Evolutionary conservation across 257 asterid species (phyloP).

Genomic region (Solanum rostratum): DNA sequence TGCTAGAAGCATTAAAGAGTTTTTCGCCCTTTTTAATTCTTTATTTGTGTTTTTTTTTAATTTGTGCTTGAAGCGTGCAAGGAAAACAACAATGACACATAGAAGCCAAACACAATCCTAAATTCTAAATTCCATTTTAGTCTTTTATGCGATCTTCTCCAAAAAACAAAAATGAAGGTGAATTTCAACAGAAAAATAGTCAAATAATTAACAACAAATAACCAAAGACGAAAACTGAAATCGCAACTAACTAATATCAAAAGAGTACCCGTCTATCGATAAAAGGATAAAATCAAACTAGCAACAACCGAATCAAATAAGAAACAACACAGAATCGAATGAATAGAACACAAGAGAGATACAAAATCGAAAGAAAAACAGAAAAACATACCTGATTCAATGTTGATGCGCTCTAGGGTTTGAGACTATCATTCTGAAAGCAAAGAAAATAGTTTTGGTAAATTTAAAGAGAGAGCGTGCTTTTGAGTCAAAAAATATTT

Average conservation of each 20-base stretch:
- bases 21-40: too few species aligned
- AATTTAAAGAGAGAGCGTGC: not conserved
- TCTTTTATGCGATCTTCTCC: not conserved
- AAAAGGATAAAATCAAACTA: not conserved
- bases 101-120: not conserved
- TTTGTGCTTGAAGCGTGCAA: not conserved
- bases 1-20: too few species aligned
- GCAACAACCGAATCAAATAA: not conserved
- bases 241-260: not conserved
- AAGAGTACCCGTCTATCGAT: not conserved
- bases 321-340: not conserved
- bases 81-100: not conserved
- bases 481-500: not conserved
- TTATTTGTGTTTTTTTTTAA: too few species aligned
- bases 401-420: not conserved
- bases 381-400: not conserved
- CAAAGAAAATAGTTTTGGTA: not conserved
- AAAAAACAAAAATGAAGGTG: not conserved
- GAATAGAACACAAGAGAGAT: not conserved
- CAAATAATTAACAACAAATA: not conserved
- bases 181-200: not conserved
- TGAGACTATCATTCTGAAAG: not conserved
- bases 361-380: not conserved
- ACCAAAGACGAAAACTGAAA: not conserved
- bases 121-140: not conserved